Conservation (phyloP, 2,329 filamentous ascomycete genomes). For the Aureobasidium sp. region DNA sequence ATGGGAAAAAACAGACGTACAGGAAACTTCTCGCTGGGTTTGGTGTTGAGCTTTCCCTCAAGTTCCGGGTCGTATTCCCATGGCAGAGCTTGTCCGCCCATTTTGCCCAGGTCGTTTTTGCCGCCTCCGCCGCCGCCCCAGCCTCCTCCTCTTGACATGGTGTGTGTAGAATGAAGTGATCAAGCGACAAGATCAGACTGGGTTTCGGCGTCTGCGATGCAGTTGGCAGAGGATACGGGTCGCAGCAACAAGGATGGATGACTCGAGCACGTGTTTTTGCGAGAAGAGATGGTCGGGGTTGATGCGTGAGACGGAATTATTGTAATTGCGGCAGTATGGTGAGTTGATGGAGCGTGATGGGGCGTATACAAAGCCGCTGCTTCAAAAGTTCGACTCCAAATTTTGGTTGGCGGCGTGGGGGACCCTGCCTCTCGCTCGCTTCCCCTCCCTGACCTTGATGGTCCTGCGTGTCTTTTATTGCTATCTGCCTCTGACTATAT, state of each 20-base stretch:
- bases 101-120: conserved; percentile 32
- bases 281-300: not conserved
- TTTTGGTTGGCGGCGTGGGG: conserved; percentile 12
- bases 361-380: no score
- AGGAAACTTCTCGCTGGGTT: conserved; percentile 36
- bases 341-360: not conserved
- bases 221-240: no score
- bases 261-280: not conserved
- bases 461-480: not conserved
- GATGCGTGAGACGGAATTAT: not conserved
- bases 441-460: not conserved
- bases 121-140: conserved; percentile 29
- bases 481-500: no score
- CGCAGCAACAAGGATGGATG: no score
- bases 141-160: conserved; percentile 28
- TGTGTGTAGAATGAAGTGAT: not conserved
- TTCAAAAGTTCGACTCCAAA: conserved; percentile 7
- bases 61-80: conserved; percentile 38
- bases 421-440: not conserved
- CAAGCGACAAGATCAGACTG: no score
- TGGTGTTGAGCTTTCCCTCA: conserved; percentile 25
- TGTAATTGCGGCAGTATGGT: not conserved
- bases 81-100: conserved; percentile 37
- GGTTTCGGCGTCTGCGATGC: not conserved
- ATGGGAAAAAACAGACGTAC: conserved; percentile 25